Conservation (phyloP, 139 green algal genomes). For the Pycnococcus provasolii region DNA sequence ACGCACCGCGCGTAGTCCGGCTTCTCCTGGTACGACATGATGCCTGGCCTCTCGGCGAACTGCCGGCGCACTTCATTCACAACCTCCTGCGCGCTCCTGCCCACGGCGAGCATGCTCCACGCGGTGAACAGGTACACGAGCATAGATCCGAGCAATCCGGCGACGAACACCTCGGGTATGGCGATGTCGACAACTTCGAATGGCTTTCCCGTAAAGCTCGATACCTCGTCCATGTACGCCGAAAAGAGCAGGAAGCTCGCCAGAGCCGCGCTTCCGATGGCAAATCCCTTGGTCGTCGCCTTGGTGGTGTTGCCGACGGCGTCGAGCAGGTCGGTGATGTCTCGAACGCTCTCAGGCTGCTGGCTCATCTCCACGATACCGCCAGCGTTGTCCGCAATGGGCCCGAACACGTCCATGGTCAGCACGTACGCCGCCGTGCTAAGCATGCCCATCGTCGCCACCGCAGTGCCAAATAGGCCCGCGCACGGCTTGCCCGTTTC, state of each 20-base stretch:
- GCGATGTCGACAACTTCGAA: conserved; percentile 45
- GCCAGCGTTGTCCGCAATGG: conserved; percentile 61
- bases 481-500: conserved; percentile 11
- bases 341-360: conserved; percentile 33
- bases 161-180: conserved; percentile 48
- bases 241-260: conserved; percentile 45
- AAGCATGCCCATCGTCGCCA: conserved; percentile 54
- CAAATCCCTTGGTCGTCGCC: conserved; percentile 58
- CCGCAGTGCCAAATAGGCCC: conserved; percentile 37
- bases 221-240: conserved; percentile 51
- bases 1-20: conserved; percentile 54
- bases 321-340: conserved; percentile 47
- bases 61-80: conserved; percentile 34
- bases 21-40: conserved; percentile 44
- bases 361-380: conserved; percentile 64
- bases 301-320: conserved; percentile 54
- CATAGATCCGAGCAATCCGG: conserved; percentile 41
- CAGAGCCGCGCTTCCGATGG: conserved; percentile 53
- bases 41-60: conserved; percentile 42
- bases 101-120: conserved; percentile 36
- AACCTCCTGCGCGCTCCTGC: conserved; percentile 36
- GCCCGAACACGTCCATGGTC: conserved; percentile 56
- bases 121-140: conserved; percentile 48
- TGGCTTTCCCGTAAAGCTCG: conserved; percentile 32
- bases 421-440: conserved; percentile 46